Evolutionary conservation across 192 early-diverging fungal species (phyloP), one percentile per base, ranked within the genome.

Genomic region (Podila epicladia): DNA sequence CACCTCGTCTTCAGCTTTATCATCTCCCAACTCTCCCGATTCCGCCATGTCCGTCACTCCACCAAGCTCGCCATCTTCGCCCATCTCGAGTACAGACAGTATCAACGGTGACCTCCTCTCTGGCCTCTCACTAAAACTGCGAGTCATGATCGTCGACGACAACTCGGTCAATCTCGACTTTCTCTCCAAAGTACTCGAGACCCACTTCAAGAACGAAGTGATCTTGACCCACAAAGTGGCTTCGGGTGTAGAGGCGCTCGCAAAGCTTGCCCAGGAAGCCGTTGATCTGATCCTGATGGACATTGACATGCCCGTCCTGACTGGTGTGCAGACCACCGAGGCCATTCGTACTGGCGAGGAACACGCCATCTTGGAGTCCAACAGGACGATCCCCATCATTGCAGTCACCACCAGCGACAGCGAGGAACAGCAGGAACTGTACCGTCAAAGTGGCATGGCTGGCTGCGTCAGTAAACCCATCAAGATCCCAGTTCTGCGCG

Each of bases 251-350:
- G 73, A 69, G 20, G 88, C 86, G 29, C 72, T 93, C 15, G 65
- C 87, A 48, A 38, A 62, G 11, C 74, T 93, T 4, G 61, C 57
- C 4, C 22, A 62, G 45, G 58, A 76, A 9, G 48, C 60, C 5
- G 87, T 87, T 58, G 92, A 93, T 82, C 65, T 90, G 9, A 72
- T 91, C 12, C 80, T 93, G 19, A 86, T 93, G 75, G 92, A 93
- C 63, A 93, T 93, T 82, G 91, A 92, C 59, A 91, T 91, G 91
- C 90, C 91, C 8, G 80, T 82, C 22, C 61, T 91, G 41, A 87
- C 83, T 20, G 92, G 92, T 24, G 69, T 90, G 22, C 86, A 91
- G 64, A 92, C 92, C 3, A 82, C 89, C 0, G 63, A 64, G 9
- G 75, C 75, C 51, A 91, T 93, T 26, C 89, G 90, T 15, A 17